phyloP scores from a whole-genome alignment of 2,329 filamentous ascomycete genomes.

The Trichoderma harzianum region DNA sequence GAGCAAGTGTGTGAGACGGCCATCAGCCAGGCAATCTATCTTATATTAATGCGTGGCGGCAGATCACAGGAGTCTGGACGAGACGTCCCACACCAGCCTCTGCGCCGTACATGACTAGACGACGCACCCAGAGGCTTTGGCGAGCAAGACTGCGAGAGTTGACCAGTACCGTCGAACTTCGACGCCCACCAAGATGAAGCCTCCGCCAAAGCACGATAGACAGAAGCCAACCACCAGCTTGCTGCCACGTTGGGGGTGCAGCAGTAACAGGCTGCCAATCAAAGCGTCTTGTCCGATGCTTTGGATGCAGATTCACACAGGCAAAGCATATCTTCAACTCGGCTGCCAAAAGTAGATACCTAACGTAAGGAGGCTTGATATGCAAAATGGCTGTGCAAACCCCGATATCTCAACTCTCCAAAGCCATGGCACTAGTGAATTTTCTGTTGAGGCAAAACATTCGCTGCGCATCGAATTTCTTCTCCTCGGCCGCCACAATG shows the following conservation, averaged over 20 bases:
- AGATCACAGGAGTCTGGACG: slow-evolving; percentile 8
- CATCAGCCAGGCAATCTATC: neutral
- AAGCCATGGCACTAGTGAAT: neutral
- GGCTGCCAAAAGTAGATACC: neutral
- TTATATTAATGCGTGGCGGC: slow-evolving; percentile 10
- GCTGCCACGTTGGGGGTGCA: neutral
- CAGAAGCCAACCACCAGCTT: neutral
- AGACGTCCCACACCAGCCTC: neutral
- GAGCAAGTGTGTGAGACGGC: slow-evolving; percentile 1
- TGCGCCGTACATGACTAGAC: neutral
- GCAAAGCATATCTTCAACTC: neutral
- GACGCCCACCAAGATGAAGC: neutral
- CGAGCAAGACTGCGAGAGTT: neutral
- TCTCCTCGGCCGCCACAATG: neutral
- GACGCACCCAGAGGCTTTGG: neutral
- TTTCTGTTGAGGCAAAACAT: neutral
- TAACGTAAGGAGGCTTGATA: neutral
- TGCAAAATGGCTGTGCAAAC: neutral
- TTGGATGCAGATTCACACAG: neutral
- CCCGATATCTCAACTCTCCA: neutral
- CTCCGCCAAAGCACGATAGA: neutral
- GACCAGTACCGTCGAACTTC: neutral
- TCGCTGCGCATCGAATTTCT: neutral
- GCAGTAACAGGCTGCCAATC: neutral
- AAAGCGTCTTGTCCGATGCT: neutral